Evolutionary conservation across 345 rosid genomes (phyloP).

Genomic region (Angophora floribunda): DNA sequence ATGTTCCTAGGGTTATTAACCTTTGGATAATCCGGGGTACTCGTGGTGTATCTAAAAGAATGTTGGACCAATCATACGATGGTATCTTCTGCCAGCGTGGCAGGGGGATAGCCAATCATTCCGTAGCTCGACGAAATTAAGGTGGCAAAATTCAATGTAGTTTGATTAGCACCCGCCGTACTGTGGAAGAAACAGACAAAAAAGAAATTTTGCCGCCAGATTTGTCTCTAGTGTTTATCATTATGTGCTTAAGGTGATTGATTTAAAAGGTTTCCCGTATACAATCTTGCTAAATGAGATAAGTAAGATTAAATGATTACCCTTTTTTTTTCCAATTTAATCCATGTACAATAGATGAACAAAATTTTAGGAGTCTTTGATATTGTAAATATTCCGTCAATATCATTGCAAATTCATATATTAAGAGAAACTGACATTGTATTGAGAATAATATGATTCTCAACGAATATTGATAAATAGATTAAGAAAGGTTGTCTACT

Average conservation of each 20-base stretch:
- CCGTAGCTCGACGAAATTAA: constrained; percentile 2
- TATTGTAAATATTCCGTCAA: neutral
- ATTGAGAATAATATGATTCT: neutral
- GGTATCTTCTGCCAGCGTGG: neutral
- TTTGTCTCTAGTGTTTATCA: neutral
- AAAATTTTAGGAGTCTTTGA: neutral
- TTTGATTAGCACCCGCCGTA: neutral
- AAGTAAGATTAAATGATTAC: neutral
- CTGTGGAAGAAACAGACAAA: neutral
- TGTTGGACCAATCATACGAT: constrained; percentile 26
- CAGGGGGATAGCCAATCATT: neutral
- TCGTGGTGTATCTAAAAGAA: neutral
- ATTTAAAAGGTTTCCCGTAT: neutral
- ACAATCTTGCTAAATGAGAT: neutral
- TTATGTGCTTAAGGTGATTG: neutral
- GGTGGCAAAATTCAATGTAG: neutral
- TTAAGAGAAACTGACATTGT: neutral
- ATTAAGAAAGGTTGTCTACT: neutral
- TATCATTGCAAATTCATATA: neutral
- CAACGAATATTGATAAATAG: neutral
- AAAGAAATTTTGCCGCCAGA: neutral
- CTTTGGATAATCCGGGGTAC: constrained; percentile 2
- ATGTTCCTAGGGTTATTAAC: constrained; percentile 6
- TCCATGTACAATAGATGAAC: neutral
- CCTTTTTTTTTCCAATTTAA: neutral